Base-by-base conservation (phyloP, 441 rosid genomes). In the Brassica balearica region DNA sequence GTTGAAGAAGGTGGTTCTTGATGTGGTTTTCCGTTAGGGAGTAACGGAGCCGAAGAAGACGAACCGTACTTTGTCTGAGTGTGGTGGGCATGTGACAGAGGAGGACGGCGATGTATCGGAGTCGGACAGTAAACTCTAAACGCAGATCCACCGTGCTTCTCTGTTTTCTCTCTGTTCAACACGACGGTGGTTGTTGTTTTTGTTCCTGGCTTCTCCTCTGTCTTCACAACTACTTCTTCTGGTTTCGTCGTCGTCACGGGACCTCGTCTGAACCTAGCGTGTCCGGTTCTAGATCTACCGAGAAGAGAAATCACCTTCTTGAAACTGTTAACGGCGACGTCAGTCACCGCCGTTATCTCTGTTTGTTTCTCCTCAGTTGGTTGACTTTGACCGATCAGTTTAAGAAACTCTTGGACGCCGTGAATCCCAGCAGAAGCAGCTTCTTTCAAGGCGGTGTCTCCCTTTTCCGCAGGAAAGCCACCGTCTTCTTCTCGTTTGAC, bases 381-480 rank as follows among this genome's bases (percentile, higher is more conserved):
- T 12, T 86, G 89, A 36, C 73, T 81, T 72, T 85, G 83, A 41
- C 87, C 84, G 17, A 90, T 79, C 48, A 95, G 69, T 60, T 87
- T 84, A 0, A 92, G 87, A 61, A 95, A 82, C 76, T 95, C 89
- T 67, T 91, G 94, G 1, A 92, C 96, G 77, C 93, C 89, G 73
- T 87, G 89, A 73, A 92, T 89, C 72, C 97, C 95, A 0, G 91
- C 93, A 14, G 91, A 69, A 0, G 94, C 91, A 2, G 97, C 98
- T 69, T 91, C 97, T 17, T 77, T 82, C 2, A 92, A 80, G 12
- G 94, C 87, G 5, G 43, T 81, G 65, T 93, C 93, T 69, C 91
- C 91, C 81, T 79, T 56, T 56, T 82, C 72, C 1, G 66, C 4
- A 19, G 76, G 59, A 32, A 72, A 72, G 7, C 86, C 32, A 0